These are phyloP conservation scores for Candida ponderosae DNA, from an alignment of 805 yeast species.

Conservation along the genomic window DNA sequence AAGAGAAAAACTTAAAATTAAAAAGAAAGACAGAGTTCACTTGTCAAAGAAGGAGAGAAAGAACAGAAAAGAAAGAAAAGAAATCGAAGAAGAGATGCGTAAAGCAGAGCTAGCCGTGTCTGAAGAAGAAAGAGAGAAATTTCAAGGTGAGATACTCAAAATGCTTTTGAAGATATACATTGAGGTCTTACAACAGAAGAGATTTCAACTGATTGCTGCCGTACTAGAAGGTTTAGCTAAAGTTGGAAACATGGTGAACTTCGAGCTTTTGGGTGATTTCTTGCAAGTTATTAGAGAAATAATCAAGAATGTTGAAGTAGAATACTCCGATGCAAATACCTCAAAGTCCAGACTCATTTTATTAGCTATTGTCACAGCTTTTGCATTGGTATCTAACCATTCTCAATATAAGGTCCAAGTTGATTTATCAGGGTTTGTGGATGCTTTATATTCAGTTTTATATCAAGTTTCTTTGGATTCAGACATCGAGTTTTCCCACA, in stretches of 20 bases:
- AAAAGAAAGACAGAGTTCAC: slow-evolving; percentile 86
- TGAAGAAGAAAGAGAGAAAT: slow-evolving; percentile 76
- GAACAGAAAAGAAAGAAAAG: slow-evolving; percentile 76
- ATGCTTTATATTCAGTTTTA: slow-evolving; percentile 62
- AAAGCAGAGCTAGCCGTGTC: slow-evolving; percentile 84
- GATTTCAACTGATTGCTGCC: slow-evolving; percentile 66
- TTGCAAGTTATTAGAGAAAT: slow-evolving; percentile 84
- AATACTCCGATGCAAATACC: slow-evolving; percentile 29
- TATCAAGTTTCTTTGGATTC: slow-evolving; percentile 68
- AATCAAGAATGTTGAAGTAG: slow-evolving; percentile 39
- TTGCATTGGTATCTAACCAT: slow-evolving; percentile 75
- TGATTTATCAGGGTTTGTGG: slow-evolving; percentile 76
- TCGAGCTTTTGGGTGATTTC: slow-evolving; percentile 89
- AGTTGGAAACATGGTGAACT: slow-evolving; percentile 87
- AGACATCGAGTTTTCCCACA: slow-evolving; percentile 80
- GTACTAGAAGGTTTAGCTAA: slow-evolving; percentile 88
- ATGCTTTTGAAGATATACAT: slow-evolving; percentile 65
- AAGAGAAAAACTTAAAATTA: slow-evolving; percentile 40
- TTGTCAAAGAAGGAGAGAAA: slow-evolving; percentile 86
- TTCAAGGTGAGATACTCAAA: slow-evolving; percentile 79
- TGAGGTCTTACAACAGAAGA: slow-evolving; percentile 60
- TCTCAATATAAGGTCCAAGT: slow-evolving; percentile 63
- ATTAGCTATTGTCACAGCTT: slow-evolving; percentile 83
- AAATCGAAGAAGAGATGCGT: slow-evolving; percentile 83
- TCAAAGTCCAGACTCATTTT: slow-evolving; percentile 60